These are phyloP conservation scores for Colletotrichum siamense DNA, from an alignment of 2,329 filamentous ascomycete genomes.

Conservation along the genomic window DNA sequence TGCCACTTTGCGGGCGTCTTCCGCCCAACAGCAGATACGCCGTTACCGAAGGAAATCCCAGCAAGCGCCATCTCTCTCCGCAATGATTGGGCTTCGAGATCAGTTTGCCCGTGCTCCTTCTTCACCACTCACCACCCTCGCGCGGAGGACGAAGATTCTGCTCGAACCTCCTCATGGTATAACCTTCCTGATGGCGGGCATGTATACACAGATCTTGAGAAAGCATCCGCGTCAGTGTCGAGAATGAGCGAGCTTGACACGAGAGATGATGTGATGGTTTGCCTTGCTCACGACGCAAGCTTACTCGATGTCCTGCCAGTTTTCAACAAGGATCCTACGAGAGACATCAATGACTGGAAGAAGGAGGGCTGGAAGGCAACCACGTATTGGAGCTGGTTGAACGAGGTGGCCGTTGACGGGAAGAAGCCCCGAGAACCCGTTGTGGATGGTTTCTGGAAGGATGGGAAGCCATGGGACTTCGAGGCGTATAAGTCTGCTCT, in stretches of 20 bases:
- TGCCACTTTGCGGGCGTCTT: slow-evolving; percentile 23
- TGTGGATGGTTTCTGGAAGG: slow-evolving; percentile 15
- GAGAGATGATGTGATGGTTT: slow-evolving; percentile 13
- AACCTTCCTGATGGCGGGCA: background rate
- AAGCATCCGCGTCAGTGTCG: background rate
- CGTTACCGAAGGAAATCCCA: background rate
- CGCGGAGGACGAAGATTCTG: background rate
- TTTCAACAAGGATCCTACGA: slow-evolving; percentile 5
- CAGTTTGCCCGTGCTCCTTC: slow-evolving; percentile 1
- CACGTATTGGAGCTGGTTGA: slow-evolving; percentile 19
- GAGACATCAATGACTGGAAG: slow-evolving; percentile 16
- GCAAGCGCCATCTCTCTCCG: background rate
- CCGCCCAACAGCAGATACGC: background rate
- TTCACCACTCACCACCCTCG: slow-evolving; percentile 13
- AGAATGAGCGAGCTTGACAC: slow-evolving; percentile 18
- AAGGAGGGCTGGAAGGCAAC: background rate
- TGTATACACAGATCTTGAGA: slow-evolving; percentile 9
- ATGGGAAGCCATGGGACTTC: slow-evolving; percentile 12
- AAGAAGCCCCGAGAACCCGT: background rate
- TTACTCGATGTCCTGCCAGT: slow-evolving; percentile 11
- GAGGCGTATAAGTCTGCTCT: background rate
- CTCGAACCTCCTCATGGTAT: slow-evolving; percentile 1
- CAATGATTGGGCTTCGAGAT: background rate
- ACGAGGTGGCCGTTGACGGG: slow-evolving; percentile 5
- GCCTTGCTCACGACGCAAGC: slow-evolving; percentile 12